These are phyloP conservation scores for Trametes gibbosa DNA, from an alignment of 768 basidiomycete genomes.

Conservation along the genomic window DNA sequence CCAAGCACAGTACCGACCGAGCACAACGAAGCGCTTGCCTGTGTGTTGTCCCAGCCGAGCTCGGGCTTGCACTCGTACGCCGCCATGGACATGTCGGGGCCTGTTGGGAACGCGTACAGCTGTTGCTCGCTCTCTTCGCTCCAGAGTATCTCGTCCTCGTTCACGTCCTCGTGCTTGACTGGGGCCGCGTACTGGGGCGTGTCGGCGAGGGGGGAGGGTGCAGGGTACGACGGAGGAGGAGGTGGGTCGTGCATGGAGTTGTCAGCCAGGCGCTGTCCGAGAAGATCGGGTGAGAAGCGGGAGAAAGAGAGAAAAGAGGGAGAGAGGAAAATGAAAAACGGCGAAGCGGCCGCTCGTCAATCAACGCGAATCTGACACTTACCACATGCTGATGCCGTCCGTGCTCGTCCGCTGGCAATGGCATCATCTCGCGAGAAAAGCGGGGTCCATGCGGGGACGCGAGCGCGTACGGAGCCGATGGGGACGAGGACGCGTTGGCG, in stretches of 20 bases:
- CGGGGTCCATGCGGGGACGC: not conserved
- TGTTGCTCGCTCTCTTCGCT: not conserved
- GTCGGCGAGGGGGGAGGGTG: too few relatives aligned
- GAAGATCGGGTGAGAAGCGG: conserved; percentile 8
- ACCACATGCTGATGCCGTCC: not conserved
- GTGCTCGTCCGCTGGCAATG: not conserved
- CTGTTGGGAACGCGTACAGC: not conserved
- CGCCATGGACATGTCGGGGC: not conserved
- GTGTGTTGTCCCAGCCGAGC: not conserved
- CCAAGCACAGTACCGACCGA: too few relatives aligned
- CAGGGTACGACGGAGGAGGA: not conserved
- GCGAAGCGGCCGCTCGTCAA: not conserved
- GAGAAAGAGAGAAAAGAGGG: not conserved
- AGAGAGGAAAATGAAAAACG: not conserved
- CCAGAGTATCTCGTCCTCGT: not conserved
- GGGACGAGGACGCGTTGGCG: not conserved
- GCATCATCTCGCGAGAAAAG: not conserved
- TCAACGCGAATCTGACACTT: not conserved
- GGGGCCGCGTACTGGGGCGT: too few relatives aligned
- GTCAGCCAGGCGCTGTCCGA: conserved; percentile 3
- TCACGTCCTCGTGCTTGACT: not conserved
- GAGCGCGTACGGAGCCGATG: not conserved
- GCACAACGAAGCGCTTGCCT: not conserved
- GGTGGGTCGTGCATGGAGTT: not conserved
- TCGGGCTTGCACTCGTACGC: not conserved